These are phyloP conservation scores for Fusarium sp. DNA, from an alignment of 2,329 filamentous ascomycete species.

Conservation along the genomic window DNA sequence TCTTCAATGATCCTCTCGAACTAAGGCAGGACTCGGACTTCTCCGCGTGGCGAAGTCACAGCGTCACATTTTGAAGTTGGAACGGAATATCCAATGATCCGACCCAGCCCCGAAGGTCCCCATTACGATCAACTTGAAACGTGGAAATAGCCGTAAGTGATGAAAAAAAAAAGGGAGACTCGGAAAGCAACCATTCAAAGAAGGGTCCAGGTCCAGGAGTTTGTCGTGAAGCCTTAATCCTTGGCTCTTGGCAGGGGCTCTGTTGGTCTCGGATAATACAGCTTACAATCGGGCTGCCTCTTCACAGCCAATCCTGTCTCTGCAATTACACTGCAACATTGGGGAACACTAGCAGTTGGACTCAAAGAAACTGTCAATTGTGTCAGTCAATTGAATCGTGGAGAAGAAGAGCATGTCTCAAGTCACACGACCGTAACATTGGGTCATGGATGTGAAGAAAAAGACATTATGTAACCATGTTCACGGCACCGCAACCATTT, in stretches of 20 bases:
- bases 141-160: too few species aligned
- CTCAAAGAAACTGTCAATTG: not conserved
- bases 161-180: too few species aligned
- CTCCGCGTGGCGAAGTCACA: slow-evolving; percentile 2
- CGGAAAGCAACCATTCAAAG: not conserved
- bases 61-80: not conserved
- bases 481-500: not conserved
- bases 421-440: too few species aligned
- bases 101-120: not conserved
- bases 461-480: not conserved
- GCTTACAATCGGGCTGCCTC: not conserved
- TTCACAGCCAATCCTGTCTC: not conserved
- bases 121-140: too few species aligned
- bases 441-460: too few species aligned
- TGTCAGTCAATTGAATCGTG: not conserved
- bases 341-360: not conserved
- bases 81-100: slow-evolving; percentile 13
- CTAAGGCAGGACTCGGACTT: slow-evolving; percentile 2
- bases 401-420: too few species aligned
- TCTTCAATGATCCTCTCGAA: not conserved
- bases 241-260: not conserved
- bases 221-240: not conserved
- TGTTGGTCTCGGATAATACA: not conserved
- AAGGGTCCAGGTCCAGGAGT: not conserved
- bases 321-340: not conserved